Evolutionary conservation across 768 basidiomycete genomes (phyloP), one percentile per base, ranked within the genome.

Genomic region (Podaxis rugospora): DNA sequence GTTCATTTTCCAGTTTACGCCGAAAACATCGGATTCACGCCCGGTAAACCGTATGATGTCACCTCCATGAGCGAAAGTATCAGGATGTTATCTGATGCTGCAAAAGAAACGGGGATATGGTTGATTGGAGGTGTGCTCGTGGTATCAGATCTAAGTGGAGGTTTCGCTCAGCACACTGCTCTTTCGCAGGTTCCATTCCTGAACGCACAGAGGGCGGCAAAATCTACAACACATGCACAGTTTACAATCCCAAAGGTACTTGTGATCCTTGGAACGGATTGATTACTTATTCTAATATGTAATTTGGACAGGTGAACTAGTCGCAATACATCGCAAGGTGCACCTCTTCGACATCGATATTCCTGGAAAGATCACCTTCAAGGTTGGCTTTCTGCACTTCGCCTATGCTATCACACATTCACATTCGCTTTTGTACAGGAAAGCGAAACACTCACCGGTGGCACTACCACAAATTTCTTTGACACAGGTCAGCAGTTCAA

Each of bases 281-380:
- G 36, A 47, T 51, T 62, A 46, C 59, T 63, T 55, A 64, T 59
- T 42, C 54, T 58, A 13, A 50, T 36, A 23, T 35, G 28, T 23
- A 52, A 32, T 18, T 62, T 13, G 7, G 13, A 3, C 62, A 93
- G 95, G 95, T 25, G 85, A 92, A 57, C 80, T 98, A 25, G 83
- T 98, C 13, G 89, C 90, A 0, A 85, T 83, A 40, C 94, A 98
- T 74, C 88, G 96, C 56, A 99, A 99, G 73, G 83, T 98, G 1
- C 97, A 99, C 70, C 78, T 99, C 4, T 99, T 98, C 73, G 96
- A 99, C 71, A 98, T 98, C 63, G 94, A 98, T 69, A 96, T 99
- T 55, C 90, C 91, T 0, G 93, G 93, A 14, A 88, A 92, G 70
- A 94, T 96, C 70, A 92, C 73, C 18, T 95, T 95, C 81, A 92